Conservation (phyloP, 805 yeast species). For the Metschnikowia lochheadii region DNA sequence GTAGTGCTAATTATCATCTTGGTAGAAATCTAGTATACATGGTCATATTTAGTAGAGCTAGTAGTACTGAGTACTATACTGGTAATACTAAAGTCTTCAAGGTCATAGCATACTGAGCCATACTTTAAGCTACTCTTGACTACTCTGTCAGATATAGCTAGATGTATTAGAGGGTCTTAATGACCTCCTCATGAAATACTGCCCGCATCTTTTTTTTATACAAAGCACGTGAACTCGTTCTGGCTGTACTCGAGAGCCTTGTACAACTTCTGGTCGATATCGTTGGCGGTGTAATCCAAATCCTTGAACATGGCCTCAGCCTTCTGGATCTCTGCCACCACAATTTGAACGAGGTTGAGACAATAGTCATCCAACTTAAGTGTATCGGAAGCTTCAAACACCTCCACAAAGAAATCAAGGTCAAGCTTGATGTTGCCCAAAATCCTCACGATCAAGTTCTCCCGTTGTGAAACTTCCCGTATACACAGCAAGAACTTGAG, state of each 20-base stretch:
- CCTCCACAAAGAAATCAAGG: slow-evolving; percentile 35
- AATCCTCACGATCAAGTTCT: slow-evolving; percentile 12
- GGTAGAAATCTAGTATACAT: no score
- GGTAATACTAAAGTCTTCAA: no score
- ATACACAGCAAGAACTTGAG: slow-evolving; percentile 30
- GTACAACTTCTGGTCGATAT: slow-evolving; percentile 27
- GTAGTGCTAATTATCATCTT: no score
- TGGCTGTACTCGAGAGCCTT: slow-evolving; percentile 26
- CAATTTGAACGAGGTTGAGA: slow-evolving; percentile 30
- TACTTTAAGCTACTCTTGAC: no score
- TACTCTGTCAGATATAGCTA: no score
- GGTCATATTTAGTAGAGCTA: no score
- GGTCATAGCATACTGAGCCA: no score
- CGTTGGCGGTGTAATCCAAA: slow-evolving; percentile 21
- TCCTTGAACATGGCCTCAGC: slow-evolving; percentile 22
- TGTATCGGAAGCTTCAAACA: slow-evolving; percentile 33
- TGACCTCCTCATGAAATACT: no score
- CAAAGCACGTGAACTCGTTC: slow-evolving; percentile 34
- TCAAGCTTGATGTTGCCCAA: slow-evolving; percentile 34
- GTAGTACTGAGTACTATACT: no score
- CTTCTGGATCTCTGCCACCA: slow-evolving; percentile 25
- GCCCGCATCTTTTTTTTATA: not conserved
- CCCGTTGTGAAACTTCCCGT: slow-evolving; percentile 21
- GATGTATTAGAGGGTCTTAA: no score
- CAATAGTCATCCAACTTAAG: slow-evolving; percentile 34